A percentile compares a stretch with the other conserved stretches of the same genome.
Evolutionary conservation across 768 basidiomycete species (phyloP).

Genomic region (Termitomyces sp.): DNA sequence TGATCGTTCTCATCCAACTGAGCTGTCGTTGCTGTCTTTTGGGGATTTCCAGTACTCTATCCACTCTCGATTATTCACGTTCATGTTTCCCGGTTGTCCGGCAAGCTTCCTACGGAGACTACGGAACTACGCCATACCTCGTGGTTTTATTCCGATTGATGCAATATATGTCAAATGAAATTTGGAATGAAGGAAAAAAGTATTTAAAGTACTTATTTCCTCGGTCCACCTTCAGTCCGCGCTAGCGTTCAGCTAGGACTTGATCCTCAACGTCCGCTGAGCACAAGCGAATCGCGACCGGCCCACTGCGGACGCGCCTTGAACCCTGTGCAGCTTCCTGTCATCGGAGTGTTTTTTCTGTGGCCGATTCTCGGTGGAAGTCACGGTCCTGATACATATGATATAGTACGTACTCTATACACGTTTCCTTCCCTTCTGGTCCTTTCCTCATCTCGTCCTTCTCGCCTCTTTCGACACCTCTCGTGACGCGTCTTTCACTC

Average conservation of each 20-base stretch:
- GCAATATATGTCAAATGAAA: conserved; percentile 2
- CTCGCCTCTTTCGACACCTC: background rate
- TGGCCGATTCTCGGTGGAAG: conserved; percentile 3
- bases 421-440: background rate
- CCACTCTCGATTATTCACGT: background rate
- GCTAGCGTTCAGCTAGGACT: background rate
- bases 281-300: background rate
- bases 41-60: background rate
- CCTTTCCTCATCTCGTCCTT: background rate
- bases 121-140: conserved; percentile 8
- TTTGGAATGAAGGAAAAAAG: background rate
- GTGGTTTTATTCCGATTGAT: conserved; percentile 16
- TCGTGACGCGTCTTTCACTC: conserved; percentile 3
- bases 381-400: conserved; percentile 1
- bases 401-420: conserved; percentile 6
- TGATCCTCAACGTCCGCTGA: background rate
- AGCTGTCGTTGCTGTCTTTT: background rate
- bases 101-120: conserved; percentile 6
- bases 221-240: background rate
- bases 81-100: background rate
- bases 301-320: background rate
- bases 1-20: background rate
- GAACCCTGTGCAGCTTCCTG: background rate
- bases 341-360: conserved; percentile 1
- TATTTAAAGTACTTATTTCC: background rate